These are phyloP conservation scores for Heimioporus sp. DNA, from an alignment of 768 basidiomycete species.

Conservation along the genomic window DNA sequence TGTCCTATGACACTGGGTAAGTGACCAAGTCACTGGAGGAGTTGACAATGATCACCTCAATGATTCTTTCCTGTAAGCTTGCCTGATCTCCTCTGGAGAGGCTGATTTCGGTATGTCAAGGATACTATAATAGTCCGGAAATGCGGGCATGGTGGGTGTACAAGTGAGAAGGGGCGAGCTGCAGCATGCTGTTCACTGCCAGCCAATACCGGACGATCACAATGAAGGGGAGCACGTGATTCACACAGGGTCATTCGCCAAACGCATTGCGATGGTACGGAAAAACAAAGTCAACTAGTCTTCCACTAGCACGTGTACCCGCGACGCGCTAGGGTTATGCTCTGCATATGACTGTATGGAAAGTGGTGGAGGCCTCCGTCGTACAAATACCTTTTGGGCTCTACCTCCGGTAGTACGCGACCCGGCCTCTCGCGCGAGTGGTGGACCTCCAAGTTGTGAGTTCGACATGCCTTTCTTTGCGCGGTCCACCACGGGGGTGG, in stretches of 20 bases:
- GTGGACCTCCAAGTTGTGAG: slow-evolving; percentile 19
- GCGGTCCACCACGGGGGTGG: slow-evolving; percentile 9
- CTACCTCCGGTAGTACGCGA: slow-evolving; percentile 21
- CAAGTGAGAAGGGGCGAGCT: slow-evolving; percentile 3
- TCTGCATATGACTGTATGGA: slow-evolving; percentile 14
- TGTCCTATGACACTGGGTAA: slow-evolving; percentile 49
- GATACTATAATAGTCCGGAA: slow-evolving; percentile 79
- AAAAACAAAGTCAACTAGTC: slow-evolving; percentile 1
- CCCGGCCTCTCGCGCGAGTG: slow-evolving; percentile 28
- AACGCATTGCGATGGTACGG: slow-evolving; percentile 4
- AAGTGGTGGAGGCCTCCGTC: slow-evolving; percentile 44
- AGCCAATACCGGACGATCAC: not conserved
- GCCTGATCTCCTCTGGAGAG: slow-evolving; percentile 66
- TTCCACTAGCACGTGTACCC: slow-evolving; percentile 16
- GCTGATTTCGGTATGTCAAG: slow-evolving; percentile 54
- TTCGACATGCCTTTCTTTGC: slow-evolving; percentile 25
- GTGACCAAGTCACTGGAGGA: not conserved
- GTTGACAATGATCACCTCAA: slow-evolving; percentile 45
- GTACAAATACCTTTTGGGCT: slow-evolving; percentile 31
- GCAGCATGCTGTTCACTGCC: slow-evolving; percentile 12
- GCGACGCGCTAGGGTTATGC: slow-evolving; percentile 2
- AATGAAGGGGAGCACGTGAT: slow-evolving; percentile 12
- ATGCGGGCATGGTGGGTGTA: slow-evolving; percentile 56
- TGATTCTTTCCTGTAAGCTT: slow-evolving; percentile 80
- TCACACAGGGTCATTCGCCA: too few relatives aligned